These are phyloP conservation scores for Arthrobotrys megalospora DNA, from an alignment of 2,329 filamentous ascomycete species.

Conservation along the genomic window DNA sequence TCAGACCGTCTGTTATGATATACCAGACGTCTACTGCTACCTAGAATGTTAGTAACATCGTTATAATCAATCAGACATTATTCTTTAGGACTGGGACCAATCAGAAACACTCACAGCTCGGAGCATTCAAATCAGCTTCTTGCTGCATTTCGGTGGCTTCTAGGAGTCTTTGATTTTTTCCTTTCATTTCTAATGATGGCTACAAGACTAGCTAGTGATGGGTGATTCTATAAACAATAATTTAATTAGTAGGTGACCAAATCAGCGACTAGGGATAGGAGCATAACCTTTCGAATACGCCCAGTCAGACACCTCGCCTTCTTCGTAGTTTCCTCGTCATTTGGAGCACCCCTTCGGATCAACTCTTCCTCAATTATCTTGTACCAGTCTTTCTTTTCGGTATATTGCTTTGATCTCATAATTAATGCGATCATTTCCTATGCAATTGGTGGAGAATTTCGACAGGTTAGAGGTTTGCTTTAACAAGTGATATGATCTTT, in stretches of 20 bases:
- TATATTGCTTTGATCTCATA: neutral
- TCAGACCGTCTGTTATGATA: too few relatives aligned
- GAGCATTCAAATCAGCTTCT: too few relatives aligned
- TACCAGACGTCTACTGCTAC: too few relatives aligned
- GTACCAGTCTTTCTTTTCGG: neutral
- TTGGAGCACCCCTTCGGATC: constrained; percentile 22
- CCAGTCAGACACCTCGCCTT: constrained; percentile 28
- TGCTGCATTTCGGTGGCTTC: neutral
- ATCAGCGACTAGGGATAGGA: neutral
- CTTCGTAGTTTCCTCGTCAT: constrained; percentile 9
- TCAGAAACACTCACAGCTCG: too few relatives aligned
- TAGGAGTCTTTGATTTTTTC: neutral
- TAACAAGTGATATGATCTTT: too few relatives aligned
- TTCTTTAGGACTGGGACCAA: too few relatives aligned
- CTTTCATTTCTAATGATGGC: neutral
- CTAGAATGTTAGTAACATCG: too few relatives aligned
- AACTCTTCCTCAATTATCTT: constrained; percentile 33
- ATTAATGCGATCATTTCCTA: constrained; percentile 44
- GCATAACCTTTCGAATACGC: constrained; percentile 15
- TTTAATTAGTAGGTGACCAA: neutral
- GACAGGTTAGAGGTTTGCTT: neutral
- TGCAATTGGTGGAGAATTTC: neutral
- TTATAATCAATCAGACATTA: too few relatives aligned
- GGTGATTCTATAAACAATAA: neutral
- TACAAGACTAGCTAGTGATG: neutral